phyloP scores from a whole-genome alignment of 2,329 filamentous ascomycete species.

The Colletotrichum tropicale region DNA sequence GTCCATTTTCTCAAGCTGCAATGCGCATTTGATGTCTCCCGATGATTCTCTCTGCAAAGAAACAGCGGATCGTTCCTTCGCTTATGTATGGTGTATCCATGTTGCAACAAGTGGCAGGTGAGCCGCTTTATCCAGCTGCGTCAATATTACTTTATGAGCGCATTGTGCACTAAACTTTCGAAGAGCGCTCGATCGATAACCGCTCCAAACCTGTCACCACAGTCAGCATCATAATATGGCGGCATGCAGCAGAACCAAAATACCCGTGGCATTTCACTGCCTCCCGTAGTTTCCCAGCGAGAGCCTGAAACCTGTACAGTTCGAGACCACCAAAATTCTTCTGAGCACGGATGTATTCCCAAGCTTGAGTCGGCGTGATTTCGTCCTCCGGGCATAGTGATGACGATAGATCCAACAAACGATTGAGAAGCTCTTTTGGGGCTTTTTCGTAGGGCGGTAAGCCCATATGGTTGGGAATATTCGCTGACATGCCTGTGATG shows the following conservation, averaged over 20 bases:
- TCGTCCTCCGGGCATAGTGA: constrained; percentile 33
- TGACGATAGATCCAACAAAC: constrained; percentile 26
- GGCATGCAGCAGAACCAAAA: not conserved
- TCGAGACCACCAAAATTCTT: constrained; percentile 35
- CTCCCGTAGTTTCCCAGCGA: constrained; percentile 31
- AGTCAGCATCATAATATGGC: not conserved
- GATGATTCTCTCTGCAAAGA: not conserved
- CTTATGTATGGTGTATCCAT: not conserved
- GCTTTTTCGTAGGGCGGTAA: constrained; percentile 3
- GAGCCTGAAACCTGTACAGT: constrained; percentile 25
- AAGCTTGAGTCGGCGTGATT: constrained; percentile 43
- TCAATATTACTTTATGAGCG: not conserved
- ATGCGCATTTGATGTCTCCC: not conserved
- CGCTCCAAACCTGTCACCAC: constrained; percentile 1
- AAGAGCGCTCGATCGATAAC: not conserved
- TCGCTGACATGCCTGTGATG: not conserved
- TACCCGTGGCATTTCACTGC: constrained; percentile 41
- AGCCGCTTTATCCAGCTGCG: not conserved
- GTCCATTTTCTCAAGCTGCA: not conserved
- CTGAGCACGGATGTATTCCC: constrained; percentile 35
- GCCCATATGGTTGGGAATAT: not conserved
- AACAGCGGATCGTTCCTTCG: not conserved
- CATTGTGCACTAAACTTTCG: not conserved
- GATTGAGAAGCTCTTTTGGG: constrained; percentile 25
- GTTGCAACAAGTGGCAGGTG: not conserved